Evolutionary conservation across 768 basidiomycete genomes (phyloP).

Genomic region (Leccinum longicurvipes): DNA sequence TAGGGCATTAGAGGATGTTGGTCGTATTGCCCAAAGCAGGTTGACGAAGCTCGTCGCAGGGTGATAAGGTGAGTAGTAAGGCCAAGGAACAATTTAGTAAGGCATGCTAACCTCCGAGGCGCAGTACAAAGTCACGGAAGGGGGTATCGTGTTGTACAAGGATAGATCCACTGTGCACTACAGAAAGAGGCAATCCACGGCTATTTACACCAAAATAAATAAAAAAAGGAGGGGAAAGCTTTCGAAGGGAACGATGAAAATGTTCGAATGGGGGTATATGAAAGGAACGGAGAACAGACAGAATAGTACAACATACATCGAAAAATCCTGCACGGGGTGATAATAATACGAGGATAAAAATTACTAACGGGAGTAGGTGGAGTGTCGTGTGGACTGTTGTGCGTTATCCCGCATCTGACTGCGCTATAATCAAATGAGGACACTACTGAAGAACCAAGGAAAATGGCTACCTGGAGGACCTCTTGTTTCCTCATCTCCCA

Average conservation of each 20-base stretch:
- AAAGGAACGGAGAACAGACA: background rate
- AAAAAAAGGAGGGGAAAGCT: conserved; percentile 1
- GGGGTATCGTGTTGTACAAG: conserved; percentile 18
- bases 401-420: conserved; percentile 29
- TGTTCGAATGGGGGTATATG: background rate
- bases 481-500: conserved; percentile 56
- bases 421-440: conserved; percentile 23
- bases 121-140: background rate
- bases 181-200: conserved; percentile 2
- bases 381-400: conserved; percentile 16
- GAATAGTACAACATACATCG: conserved; percentile 27
- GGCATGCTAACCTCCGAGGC: background rate
- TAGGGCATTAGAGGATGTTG: conserved; percentile 72
- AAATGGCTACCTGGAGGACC: conserved; percentile 45
- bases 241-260: conserved; percentile 3
- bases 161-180: background rate
- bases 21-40: conserved; percentile 72
- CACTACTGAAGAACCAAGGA: background rate
- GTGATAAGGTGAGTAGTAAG: conserved; percentile 5
- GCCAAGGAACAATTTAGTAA: background rate
- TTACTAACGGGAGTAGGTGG: conserved; percentile 6
- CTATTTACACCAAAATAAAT: conserved; percentile 9
- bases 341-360: conserved; percentile 33
- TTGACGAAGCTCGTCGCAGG: conserved; percentile 34
- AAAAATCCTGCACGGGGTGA: conserved; percentile 19